These are phyloP conservation scores for Acacia confusa DNA, from an alignment of 306 rosid genomes.

Conservation along the genomic window DNA sequence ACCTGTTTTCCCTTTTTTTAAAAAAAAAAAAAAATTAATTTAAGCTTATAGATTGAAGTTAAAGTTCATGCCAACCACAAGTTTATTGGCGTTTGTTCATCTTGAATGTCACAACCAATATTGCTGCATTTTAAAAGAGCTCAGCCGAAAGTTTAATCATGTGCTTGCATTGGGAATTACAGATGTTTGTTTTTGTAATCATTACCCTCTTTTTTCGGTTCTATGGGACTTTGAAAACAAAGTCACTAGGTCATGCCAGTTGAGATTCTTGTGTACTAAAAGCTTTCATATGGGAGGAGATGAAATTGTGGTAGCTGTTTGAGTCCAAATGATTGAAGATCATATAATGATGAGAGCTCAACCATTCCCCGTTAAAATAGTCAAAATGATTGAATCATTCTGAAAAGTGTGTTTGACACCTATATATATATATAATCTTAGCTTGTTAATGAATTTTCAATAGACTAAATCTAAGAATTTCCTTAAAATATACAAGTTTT, in stretches of 20 bases:
- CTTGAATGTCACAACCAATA: background rate
- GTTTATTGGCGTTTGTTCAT: background rate
- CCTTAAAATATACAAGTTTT: constrained; percentile 20
- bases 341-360: constrained; percentile 8
- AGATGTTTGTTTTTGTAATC: background rate
- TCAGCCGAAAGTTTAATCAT: constrained; percentile 3
- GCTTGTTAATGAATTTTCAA: background rate
- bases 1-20: background rate
- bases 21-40: background rate
- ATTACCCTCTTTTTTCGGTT: background rate
- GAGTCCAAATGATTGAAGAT: constrained; percentile 39
- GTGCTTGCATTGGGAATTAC: background rate
- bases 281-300: background rate
- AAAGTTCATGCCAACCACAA: background rate
- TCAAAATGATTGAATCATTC: background rate
- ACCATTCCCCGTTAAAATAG: background rate
- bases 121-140: constrained; percentile 2
- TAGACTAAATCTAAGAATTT: background rate
- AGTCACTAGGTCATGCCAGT: background rate
- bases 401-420: background rate
- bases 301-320: constrained; percentile 24
- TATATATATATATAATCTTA: background rate
- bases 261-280: background rate
- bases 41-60: background rate
- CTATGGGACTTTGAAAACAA: background rate